phyloP scores from a whole-genome alignment of 1,139 yeast species.

The Hansenula sp. region DNA sequence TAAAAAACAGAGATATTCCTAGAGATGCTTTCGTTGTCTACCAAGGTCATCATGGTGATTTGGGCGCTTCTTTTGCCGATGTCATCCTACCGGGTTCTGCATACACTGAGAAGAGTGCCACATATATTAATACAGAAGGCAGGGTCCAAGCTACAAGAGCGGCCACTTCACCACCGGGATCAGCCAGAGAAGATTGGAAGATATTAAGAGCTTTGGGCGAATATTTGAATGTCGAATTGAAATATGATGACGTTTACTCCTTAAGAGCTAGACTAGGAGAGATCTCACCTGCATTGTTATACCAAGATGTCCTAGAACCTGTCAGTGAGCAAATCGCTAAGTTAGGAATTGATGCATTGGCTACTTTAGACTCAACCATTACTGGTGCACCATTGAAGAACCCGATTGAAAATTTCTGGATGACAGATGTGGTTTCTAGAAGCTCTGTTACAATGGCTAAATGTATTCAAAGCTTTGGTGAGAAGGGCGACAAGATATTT shows the following conservation, averaged over 20 bases:
- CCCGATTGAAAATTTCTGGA: slow-evolving; percentile 80
- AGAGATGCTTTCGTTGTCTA: slow-evolving; percentile 84
- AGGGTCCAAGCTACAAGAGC: slow-evolving; percentile 85
- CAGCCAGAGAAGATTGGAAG: slow-evolving; percentile 92
- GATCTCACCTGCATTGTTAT: slow-evolving; percentile 76
- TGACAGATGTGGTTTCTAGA: slow-evolving; percentile 85
- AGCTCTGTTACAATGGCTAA: slow-evolving; percentile 90
- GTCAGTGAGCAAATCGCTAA: slow-evolving; percentile 54
- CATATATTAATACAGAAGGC: slow-evolving; percentile 91
- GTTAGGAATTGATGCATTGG: slow-evolving; percentile 52
- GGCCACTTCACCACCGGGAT: slow-evolving; percentile 88
- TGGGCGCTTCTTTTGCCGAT: slow-evolving; percentile 86
- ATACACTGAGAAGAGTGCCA: slow-evolving; percentile 83
- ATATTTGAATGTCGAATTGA: slow-evolving; percentile 66
- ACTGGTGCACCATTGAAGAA: slow-evolving; percentile 52
- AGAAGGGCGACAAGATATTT: slow-evolving; percentile 54
- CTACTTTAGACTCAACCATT: slow-evolving; percentile 33
- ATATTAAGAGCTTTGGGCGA: slow-evolving; percentile 81
- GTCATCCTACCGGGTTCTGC: slow-evolving; percentile 87
- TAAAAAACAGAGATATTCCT: slow-evolving; percentile 67
- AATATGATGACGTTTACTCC: slow-evolving; percentile 72
- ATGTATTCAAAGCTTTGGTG: slow-evolving; percentile 67
- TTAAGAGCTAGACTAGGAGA: slow-evolving; percentile 71
- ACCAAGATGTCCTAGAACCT: slow-evolving; percentile 75
- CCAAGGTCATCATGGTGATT: slow-evolving; percentile 92